Conservation (phyloP, 768 basidiomycete genomes). For the Suillus variegatus region DNA sequence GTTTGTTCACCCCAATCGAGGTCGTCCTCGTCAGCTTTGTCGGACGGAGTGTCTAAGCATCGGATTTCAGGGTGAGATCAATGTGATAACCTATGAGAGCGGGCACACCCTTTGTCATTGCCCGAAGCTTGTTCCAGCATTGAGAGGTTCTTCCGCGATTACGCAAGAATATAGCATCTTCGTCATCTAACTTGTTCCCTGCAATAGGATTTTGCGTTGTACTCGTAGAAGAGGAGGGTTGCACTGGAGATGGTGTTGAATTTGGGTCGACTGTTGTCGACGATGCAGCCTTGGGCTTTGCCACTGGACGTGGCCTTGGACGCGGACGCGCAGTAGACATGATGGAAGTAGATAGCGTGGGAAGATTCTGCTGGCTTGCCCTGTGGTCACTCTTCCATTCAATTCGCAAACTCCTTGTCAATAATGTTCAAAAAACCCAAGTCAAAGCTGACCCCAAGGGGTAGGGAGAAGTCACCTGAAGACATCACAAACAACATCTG, state of each 20-base stretch:
- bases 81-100: neutral
- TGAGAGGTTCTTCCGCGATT: conserved; percentile 58
- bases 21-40: conserved; percentile 22
- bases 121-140: conserved; percentile 61
- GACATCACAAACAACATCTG: conserved; percentile 22
- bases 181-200: conserved; percentile 41
- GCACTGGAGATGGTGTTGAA: neutral
- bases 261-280: conserved; percentile 14
- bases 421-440: conserved; percentile 48
- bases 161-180: conserved; percentile 70
- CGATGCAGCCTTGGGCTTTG: conserved; percentile 23
- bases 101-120: conserved; percentile 52
- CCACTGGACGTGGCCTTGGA: conserved; percentile 54
- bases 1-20: conserved; percentile 20
- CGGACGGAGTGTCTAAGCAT: conserved; percentile 24
- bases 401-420: conserved; percentile 30
- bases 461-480: conserved; percentile 33
- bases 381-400: neutral
- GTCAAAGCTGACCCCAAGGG: conserved; percentile 39
- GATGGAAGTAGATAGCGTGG: conserved; percentile 25
- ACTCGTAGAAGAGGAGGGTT: conserved; percentile 18
- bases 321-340: conserved; percentile 42
- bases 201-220: conserved; percentile 8
- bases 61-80: neutral
- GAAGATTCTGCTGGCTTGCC: conserved; percentile 16